Evolutionary conservation across 169 alveolate species (phyloP).

Genomic region (Eimeria sp.): DNA sequence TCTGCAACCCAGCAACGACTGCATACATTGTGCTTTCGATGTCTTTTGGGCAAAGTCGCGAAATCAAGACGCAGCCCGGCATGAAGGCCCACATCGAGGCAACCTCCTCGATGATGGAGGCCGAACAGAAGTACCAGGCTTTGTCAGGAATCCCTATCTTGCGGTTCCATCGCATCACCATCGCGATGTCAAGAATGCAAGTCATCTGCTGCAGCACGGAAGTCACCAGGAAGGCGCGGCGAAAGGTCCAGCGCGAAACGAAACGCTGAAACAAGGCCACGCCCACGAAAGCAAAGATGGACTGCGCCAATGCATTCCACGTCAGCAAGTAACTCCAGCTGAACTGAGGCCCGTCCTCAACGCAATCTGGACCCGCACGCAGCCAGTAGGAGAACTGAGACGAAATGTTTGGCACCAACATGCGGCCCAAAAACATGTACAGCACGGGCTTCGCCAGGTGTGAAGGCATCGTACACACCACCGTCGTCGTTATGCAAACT

Average conservation of each 20-base stretch:
- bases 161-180: constrained; percentile 78
- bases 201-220: constrained; percentile 73
- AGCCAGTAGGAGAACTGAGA: constrained; percentile 80
- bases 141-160: constrained; percentile 77
- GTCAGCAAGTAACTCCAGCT: constrained; percentile 79
- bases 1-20: constrained; percentile 81
- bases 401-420: constrained; percentile 70
- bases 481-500: constrained; percentile 35
- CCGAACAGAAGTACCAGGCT: constrained; percentile 79
- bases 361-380: constrained; percentile 80
- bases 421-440: constrained; percentile 68
- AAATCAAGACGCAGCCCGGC: constrained; percentile 77
- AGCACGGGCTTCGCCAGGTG: constrained; percentile 74
- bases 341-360: constrained; percentile 79
- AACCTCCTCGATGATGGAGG: constrained; percentile 72
- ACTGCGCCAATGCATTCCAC: constrained; percentile 37
- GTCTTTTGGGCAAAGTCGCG: constrained; percentile 68
- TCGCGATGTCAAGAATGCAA: constrained; percentile 60
- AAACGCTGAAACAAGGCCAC: constrained; percentile 73
- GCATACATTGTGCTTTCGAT: constrained; percentile 81
- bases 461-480: constrained; percentile 68
- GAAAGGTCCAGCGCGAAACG: constrained; percentile 78
- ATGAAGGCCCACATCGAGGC: constrained; percentile 81
- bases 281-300: constrained; percentile 66
- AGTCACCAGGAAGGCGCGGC: constrained; percentile 74